Evolutionary conservation across 2,329 filamentous ascomycete species (phyloP).

Genomic region (Knufia petricola): DNA sequence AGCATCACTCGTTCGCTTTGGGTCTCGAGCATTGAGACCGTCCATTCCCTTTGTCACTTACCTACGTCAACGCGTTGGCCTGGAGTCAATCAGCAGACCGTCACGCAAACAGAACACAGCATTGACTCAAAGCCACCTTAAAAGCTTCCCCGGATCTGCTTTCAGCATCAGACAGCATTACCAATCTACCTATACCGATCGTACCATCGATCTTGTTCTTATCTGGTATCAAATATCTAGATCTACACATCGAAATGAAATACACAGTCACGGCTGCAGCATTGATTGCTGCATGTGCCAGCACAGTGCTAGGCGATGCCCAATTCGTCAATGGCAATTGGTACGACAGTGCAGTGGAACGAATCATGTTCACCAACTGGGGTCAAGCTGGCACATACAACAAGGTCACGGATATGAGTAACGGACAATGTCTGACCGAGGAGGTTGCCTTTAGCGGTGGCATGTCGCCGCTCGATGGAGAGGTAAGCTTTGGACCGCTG

Average conservation of each 20-base stretch:
- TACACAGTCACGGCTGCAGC: background rate
- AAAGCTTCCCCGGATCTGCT: background rate
- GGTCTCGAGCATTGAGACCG: background rate
- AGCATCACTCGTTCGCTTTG: background rate
- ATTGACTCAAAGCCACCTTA: background rate
- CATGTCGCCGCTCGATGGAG: slow-evolving; percentile 59
- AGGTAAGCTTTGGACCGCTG: slow-evolving; percentile 45
- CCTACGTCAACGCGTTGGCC: background rate
- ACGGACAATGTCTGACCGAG: slow-evolving; percentile 45
- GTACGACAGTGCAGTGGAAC: slow-evolving; percentile 52
- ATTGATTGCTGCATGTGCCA: slow-evolving; percentile 17
- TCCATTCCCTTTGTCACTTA: slow-evolving; percentile 1
- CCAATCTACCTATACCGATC: too few relatives aligned
- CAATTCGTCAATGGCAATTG: slow-evolving; percentile 45
- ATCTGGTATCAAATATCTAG: too few relatives aligned
- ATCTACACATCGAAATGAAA: background rate
- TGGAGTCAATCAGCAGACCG: background rate
- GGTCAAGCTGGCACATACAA: slow-evolving; percentile 54
- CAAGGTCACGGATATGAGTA: slow-evolving; percentile 49
- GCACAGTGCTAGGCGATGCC: slow-evolving; percentile 16
- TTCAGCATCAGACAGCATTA: background rate
- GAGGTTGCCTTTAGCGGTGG: slow-evolving; percentile 45
- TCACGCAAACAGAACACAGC: background rate
- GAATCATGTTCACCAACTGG: slow-evolving; percentile 59
- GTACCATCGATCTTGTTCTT: background rate